These are phyloP conservation scores for Plicaturopsis crispa DNA, from an alignment of 768 basidiomycete genomes.

Conservation along the genomic window DNA sequence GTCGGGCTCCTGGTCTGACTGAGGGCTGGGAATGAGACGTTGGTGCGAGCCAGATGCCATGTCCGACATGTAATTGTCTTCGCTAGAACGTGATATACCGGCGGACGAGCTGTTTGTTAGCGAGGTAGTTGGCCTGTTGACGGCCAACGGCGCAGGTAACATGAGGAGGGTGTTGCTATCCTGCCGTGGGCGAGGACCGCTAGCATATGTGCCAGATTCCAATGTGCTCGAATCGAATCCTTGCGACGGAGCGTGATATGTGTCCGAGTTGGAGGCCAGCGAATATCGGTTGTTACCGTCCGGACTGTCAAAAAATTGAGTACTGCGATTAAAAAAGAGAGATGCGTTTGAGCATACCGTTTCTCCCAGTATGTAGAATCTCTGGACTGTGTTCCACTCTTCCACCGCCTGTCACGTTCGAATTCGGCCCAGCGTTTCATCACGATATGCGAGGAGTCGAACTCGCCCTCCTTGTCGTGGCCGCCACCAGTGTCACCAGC, in stretches of 20 bases:
- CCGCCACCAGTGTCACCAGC: conserved; percentile 64
- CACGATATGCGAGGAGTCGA: conserved; percentile 92
- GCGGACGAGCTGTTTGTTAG: too few species aligned
- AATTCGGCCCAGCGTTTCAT: conserved; percentile 99
- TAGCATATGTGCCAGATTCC: conserved; percentile 42
- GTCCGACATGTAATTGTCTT: conserved; percentile 29
- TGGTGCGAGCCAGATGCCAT: conserved; percentile 33
- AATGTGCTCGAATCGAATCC: conserved; percentile 52
- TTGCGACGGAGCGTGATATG: conserved; percentile 47
- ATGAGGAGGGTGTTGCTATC: conserved; percentile 68
- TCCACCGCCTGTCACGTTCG: conserved; percentile 93
- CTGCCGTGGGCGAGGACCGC: conserved; percentile 41
- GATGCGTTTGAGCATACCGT: conserved; percentile 49
- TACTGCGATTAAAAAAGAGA: conserved; percentile 1
- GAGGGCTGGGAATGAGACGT: conserved; percentile 30
- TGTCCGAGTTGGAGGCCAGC: conserved; percentile 69
- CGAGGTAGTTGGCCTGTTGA: conserved; percentile 44
- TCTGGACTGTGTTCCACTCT: conserved; percentile 75
- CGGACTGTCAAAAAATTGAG: conserved; percentile 16
- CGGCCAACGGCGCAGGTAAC: conserved; percentile 68
- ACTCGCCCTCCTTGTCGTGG: conserved; percentile 95
- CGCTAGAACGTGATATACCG: conserved; percentile 32
- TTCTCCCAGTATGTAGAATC: conserved; percentile 70
- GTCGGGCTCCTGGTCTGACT: conserved; percentile 15
- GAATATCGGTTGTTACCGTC: conserved; percentile 59